Conservation (phyloP, 1,284 basidiomycete genomes). For the Malassezia nana region DNA sequence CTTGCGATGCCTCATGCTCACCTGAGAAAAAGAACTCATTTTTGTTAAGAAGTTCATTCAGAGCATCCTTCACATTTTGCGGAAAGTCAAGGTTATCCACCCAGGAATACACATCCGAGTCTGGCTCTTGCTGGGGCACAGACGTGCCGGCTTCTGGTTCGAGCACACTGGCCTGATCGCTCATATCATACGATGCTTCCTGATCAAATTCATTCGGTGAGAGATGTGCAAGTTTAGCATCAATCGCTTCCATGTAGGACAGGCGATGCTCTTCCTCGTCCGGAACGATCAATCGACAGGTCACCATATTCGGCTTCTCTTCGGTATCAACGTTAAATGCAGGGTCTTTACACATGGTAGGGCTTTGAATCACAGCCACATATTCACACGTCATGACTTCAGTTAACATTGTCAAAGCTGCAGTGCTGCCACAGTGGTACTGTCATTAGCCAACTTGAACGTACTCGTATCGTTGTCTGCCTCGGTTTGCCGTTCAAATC, state of each 20-base stretch:
- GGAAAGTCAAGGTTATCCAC: not conserved
- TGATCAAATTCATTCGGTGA: not conserved
- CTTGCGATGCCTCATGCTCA: not conserved
- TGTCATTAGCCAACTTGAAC: not conserved
- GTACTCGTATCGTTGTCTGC: constrained; percentile 2
- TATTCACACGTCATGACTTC: constrained; percentile 15
- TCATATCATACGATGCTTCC: not conserved
- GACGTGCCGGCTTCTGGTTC: not conserved
- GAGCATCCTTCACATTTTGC: not conserved
- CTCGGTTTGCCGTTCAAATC: constrained; percentile 14
- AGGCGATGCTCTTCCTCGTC: constrained; percentile 1
- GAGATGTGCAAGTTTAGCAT: not conserved
- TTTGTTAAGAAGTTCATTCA: not conserved
- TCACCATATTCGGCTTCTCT: not conserved
- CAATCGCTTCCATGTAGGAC: not conserved
- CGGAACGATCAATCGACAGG: constrained; percentile 10
- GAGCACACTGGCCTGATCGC: too few species aligned
- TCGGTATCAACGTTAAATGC: not conserved
- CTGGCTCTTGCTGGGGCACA: not conserved
- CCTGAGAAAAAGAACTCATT: not conserved
- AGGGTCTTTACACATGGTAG: constrained; percentile 1
- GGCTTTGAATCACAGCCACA: not conserved
- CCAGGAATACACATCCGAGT: not conserved
- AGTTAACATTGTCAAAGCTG: not conserved
- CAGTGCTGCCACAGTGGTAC: constrained; percentile 6